phyloP scores from a whole-genome alignment of 306 rosid species.

The Alnus rubra region DNA sequence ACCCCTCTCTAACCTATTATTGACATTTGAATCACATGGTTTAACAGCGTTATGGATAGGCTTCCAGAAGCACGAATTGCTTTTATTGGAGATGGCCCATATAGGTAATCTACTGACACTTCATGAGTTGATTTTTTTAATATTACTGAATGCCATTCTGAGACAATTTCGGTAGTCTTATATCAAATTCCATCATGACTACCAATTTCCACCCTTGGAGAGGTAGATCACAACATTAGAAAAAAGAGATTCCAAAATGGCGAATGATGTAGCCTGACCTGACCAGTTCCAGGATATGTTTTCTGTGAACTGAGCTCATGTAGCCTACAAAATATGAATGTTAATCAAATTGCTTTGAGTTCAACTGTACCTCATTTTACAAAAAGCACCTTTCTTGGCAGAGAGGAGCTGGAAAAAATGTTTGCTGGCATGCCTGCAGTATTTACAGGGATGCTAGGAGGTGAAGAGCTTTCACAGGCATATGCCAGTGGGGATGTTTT shows the following conservation, averaged over 20 bases:
- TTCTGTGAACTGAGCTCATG: neutral
- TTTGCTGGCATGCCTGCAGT: conserved; percentile 88
- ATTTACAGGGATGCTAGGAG: conserved; percentile 93
- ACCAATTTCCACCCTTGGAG: neutral
- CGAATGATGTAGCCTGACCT: neutral
- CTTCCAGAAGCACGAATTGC: conserved; percentile 94
- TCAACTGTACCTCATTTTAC: conserved; percentile 11
- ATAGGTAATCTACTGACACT: conserved; percentile 56
- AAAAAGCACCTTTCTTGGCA: conserved; percentile 34
- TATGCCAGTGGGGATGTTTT: conserved; percentile 93
- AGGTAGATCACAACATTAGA: neutral
- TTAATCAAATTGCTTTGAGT: neutral
- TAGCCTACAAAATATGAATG: neutral
- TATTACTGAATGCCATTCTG: neutral
- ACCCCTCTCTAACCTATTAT: neutral
- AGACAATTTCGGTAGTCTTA: neutral
- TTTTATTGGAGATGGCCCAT: conserved; percentile 92
- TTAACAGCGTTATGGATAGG: conserved; percentile 77
- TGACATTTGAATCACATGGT: conserved; percentile 37
- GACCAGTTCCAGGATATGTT: neutral
- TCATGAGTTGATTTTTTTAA: neutral
- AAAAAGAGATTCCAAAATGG: neutral
- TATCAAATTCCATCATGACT: neutral
- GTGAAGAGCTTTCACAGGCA: conserved; percentile 95
- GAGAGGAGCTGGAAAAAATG: conserved; percentile 88